These are phyloP conservation scores for Phytophthora citrophthora DNA, from an alignment of 352 stramenopile genomes.

Conservation along the genomic window DNA sequence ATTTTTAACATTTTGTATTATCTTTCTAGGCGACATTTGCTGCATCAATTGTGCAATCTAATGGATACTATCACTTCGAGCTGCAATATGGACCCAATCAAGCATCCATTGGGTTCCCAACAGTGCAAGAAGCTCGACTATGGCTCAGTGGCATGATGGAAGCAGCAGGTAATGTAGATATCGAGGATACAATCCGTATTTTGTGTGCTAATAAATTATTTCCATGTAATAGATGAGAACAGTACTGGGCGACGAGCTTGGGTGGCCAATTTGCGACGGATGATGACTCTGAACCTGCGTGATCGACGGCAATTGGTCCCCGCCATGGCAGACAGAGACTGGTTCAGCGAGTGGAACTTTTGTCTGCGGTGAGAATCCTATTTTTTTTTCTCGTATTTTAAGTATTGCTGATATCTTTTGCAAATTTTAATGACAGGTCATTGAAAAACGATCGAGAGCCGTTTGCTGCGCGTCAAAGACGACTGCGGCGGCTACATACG, in stretches of 20 bases:
- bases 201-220: background rate
- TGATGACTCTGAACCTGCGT: slow-evolving; percentile 54
- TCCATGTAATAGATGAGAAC: slow-evolving; percentile 58
- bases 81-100: slow-evolving; percentile 49
- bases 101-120: slow-evolving; percentile 61
- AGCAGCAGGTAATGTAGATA: slow-evolving; percentile 38
- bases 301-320: slow-evolving; percentile 62
- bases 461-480: slow-evolving; percentile 46
- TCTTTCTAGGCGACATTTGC: slow-evolving; percentile 49
- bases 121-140: slow-evolving; percentile 43
- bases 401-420: too few relatives aligned
- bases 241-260: slow-evolving; percentile 71
- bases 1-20: slow-evolving; percentile 1
- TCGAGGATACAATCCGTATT: background rate
- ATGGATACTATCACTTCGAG: slow-evolving; percentile 71
- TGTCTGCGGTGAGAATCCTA: slow-evolving; percentile 52
- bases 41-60: slow-evolving; percentile 38
- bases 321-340: slow-evolving; percentile 74
- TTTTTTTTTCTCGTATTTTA: background rate
- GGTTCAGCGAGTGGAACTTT: slow-evolving; percentile 84
- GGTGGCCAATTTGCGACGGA: slow-evolving; percentile 59
- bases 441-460: slow-evolving; percentile 47
- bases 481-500: slow-evolving; percentile 66
- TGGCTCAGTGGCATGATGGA: slow-evolving; percentile 78
- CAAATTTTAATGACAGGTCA: slow-evolving; percentile 17